Conservation (phyloP, 148 eudicot species). For the Agrostemma githago region DNA sequence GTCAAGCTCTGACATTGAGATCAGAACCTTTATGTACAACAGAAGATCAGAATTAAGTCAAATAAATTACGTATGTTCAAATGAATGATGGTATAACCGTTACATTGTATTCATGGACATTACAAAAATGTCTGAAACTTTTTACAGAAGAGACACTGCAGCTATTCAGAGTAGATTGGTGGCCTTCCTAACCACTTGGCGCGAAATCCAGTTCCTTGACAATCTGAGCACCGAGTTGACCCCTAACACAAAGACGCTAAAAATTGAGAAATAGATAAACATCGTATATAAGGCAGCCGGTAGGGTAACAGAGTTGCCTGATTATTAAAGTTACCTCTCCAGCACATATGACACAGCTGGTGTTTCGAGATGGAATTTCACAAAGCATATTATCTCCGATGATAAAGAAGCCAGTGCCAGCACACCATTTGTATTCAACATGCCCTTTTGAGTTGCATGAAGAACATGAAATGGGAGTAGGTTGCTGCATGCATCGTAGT, state of each 20-base stretch:
- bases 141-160: slow-evolving; percentile 6
- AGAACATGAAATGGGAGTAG: slow-evolving; percentile 67
- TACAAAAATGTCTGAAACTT: background rate
- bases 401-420: slow-evolving; percentile 89
- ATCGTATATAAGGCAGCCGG: background rate
- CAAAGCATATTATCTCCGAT: slow-evolving; percentile 98
- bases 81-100: too few relatives aligned
- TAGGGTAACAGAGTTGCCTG: background rate
- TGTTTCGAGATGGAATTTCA: slow-evolving; percentile 84
- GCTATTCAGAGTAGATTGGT: slow-evolving; percentile 40
- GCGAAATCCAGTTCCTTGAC: slow-evolving; percentile 90
- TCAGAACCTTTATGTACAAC: too few relatives aligned
- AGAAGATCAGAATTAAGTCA: too few relatives aligned
- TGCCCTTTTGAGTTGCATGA: slow-evolving; percentile 69
- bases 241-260: slow-evolving; percentile 42
- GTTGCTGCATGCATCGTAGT: slow-evolving; percentile 57
- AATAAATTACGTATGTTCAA: too few relatives aligned
- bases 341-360: slow-evolving; percentile 72
- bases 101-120: too few relatives aligned
- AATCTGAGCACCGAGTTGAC: slow-evolving; percentile 53
- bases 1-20: too few relatives aligned
- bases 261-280: too few relatives aligned
- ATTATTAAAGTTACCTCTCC: slow-evolving; percentile 56
- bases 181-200: slow-evolving; percentile 88
- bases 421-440: slow-evolving; percentile 91